Base-by-base conservation (phyloP, 495 filamentous ascomycete genomes). In the Hapsidospora chrysogenum region DNA sequence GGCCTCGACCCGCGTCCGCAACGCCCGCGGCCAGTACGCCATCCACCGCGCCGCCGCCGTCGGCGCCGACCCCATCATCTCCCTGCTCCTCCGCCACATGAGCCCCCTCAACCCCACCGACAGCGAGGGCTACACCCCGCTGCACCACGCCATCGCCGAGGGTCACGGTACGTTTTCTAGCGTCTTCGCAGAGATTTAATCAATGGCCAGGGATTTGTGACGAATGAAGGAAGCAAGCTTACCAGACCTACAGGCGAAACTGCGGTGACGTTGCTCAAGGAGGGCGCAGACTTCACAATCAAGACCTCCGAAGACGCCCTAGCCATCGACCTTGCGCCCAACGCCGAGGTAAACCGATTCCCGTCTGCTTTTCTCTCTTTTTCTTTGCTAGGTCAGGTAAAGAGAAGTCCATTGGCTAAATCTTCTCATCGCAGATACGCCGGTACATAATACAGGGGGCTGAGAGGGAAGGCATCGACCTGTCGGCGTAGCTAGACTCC, bases 91-190 rank as follows among this genome's bases (percentile, higher is more conserved):
- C 8, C 74, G 83, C 42, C 64, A 82, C 40, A 71, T 71, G 36
- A 87, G 80, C 40, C 85, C 92, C 1, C 47, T 96, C 6, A 86
- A 94, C 50, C 77, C 85, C 11, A 78, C 76, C n/a, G 89, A 99
- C 59, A 59, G 61, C 8, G 72, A 80, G 36, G 86, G 87, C 1
- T 64, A 80, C 38, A 96, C 92, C 22, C 74, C 86, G 10, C 57
- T 99, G 48, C 89, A 99, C 55, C 92, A 99, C 59, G 89, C 80
- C 2, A 69, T 95, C 40, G 80, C 83, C 0, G 89, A 97, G 53
- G 89, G 89, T 0, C 86, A 94, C 52, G 89, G 66, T 69, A 41
- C 29, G 51, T 35, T 33, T 28, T 32, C n/a, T n/a, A n/a, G n/a
- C n/a, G 23, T 26, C 11, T 26, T 26, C 11, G 23, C 6, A 26